These are phyloP conservation scores for Calonectria multiphialidica DNA, from an alignment of 2,329 filamentous ascomycete species.

Conservation along the genomic window DNA sequence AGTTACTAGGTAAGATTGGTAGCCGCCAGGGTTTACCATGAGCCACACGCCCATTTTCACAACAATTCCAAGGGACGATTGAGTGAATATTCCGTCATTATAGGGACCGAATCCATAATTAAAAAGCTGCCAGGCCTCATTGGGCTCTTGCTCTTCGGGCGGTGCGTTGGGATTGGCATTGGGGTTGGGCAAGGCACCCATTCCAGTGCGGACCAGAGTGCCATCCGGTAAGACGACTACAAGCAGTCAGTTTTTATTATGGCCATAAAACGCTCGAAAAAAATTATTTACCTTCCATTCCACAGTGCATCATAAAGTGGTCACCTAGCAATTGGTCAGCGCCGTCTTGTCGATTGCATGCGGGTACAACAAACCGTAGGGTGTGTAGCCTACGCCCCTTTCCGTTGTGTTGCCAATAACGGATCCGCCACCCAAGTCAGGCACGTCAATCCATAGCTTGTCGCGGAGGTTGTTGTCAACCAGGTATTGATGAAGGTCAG, in stretches of 20 bases:
- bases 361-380: constrained; percentile 3
- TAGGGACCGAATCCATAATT: constrained; percentile 26
- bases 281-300: constrained; percentile 9
- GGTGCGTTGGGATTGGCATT: not conserved
- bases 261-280: not conserved
- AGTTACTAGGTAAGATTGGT: constrained; percentile 36
- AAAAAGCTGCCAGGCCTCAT: constrained; percentile 21
- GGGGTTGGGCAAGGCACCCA: constrained; percentile 20
- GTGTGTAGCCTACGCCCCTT: constrained; percentile 27
- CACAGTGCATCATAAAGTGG: constrained; percentile 15
- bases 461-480: constrained; percentile 17
- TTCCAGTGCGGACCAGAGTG: constrained; percentile 18
- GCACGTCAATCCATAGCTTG: constrained; percentile 25
- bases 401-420: constrained; percentile 22
- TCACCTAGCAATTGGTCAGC: not conserved
- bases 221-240: constrained; percentile 20
- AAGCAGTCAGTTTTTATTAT: not conserved
- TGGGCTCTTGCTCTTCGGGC: constrained; percentile 18
- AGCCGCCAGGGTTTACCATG: constrained; percentile 24
- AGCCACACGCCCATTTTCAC: constrained; percentile 23
- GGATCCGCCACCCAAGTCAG: constrained; percentile 22
- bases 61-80: constrained; percentile 19
- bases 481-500: constrained; percentile 16
- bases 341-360: not conserved
- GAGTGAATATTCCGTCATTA: constrained; percentile 17